Evolutionary conservation across 768 basidiomycete species (phyloP).

Genomic region (Russula earlei): DNA sequence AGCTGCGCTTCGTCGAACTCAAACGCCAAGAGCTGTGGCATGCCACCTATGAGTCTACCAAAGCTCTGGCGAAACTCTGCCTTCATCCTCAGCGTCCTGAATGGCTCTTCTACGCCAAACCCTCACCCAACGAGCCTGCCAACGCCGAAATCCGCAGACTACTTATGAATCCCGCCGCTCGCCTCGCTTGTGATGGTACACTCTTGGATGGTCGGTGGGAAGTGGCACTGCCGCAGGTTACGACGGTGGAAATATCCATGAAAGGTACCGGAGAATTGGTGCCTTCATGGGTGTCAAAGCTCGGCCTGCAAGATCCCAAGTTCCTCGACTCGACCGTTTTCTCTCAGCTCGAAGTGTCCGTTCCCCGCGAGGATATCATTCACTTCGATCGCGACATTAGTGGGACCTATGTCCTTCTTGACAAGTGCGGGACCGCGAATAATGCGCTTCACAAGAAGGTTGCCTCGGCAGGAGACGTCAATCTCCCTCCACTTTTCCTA

Average conservation of each 20-base stretch:
- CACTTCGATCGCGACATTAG: conserved; percentile 73
- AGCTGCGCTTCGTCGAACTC: conserved; percentile 75
- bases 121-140: conserved; percentile 57
- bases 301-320: conserved; percentile 60
- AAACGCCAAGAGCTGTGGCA: conserved; percentile 88
- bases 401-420: conserved; percentile 68
- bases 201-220: conserved; percentile 73
- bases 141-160: conserved; percentile 72
- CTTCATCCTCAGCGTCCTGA: conserved; percentile 71
- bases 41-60: conserved; percentile 62
- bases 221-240: conserved; percentile 59
- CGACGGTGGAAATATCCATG: conserved; percentile 50
- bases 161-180: conserved; percentile 67
- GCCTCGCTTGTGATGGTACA: conserved; percentile 46
- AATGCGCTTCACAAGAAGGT: conserved; percentile 67
- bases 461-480: conserved; percentile 32
- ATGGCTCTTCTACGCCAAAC: conserved; percentile 77
- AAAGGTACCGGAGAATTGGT: conserved; percentile 59
- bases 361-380: conserved; percentile 36
- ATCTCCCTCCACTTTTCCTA: conserved; percentile 60
- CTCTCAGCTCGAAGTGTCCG: conserved; percentile 54
- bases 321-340: conserved; percentile 61
- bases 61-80: conserved; percentile 63
- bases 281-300: conserved; percentile 75
- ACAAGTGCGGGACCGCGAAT: conserved; percentile 86